Evolutionary conservation across 176 grass and related monocot genomes (phyloP).

Genomic region (Cenchrus americanus): DNA sequence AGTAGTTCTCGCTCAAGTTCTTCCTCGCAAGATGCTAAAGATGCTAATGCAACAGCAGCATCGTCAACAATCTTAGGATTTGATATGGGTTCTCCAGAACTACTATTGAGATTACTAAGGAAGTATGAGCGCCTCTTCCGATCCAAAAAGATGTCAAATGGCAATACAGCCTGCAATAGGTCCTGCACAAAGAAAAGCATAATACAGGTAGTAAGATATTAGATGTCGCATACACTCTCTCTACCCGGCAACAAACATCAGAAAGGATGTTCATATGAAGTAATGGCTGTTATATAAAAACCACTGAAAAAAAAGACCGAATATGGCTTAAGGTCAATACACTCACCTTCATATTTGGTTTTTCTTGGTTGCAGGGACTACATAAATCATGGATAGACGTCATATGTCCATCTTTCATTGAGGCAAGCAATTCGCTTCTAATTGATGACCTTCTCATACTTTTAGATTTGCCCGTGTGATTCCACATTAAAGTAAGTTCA

Average conservation of each 20-base stretch:
- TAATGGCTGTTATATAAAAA: background rate
- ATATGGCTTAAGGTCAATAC: slow-evolving; percentile 9
- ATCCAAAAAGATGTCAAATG: slow-evolving; percentile 96
- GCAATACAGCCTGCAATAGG: slow-evolving; percentile 86
- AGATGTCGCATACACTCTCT: background rate
- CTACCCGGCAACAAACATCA: slow-evolving; percentile 17
- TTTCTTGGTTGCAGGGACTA: slow-evolving; percentile 58
- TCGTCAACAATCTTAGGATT: slow-evolving; percentile 73
- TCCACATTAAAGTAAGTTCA: slow-evolving; percentile 96
- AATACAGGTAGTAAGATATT: slow-evolving; percentile 29
- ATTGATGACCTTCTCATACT: slow-evolving; percentile 70
- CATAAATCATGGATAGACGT: slow-evolving; percentile 54
- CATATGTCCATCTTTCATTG: slow-evolving; percentile 45
- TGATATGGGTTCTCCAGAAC: slow-evolving; percentile 60
- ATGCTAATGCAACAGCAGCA: slow-evolving; percentile 78
- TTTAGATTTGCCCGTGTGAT: slow-evolving; percentile 66
- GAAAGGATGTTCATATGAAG: slow-evolving; percentile 9
- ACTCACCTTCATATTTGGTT: slow-evolving; percentile 70
- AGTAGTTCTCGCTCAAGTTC: slow-evolving; percentile 90
- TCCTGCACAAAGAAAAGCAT: slow-evolving; percentile 60
- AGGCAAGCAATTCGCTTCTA: slow-evolving; percentile 62
- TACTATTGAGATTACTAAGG: slow-evolving; percentile 84
- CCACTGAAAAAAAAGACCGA: background rate
- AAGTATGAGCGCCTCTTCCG: slow-evolving; percentile 81
- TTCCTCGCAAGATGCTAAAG: slow-evolving; percentile 94